Percentiles rank a stretch among this genome's conserved stretches.
phyloP scores from a whole-genome alignment of 192 early-diverging fungal genomes.

The Gonapodya prolifera region DNA sequence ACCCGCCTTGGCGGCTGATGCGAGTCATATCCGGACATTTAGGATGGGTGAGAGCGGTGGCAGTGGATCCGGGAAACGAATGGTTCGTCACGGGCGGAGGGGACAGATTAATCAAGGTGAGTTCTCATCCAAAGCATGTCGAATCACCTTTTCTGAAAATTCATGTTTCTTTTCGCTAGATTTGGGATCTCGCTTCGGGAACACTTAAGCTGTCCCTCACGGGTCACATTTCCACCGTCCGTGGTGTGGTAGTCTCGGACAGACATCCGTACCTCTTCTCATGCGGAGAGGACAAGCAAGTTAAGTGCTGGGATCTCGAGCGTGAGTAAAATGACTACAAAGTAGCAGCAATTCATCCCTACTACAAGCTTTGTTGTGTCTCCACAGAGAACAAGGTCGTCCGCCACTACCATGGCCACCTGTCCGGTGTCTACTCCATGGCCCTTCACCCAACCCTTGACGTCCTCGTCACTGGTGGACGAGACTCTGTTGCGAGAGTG shows the following conservation, averaged over 20 bases:
- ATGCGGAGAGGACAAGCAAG: conserved; percentile 94
- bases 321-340: too few relatives aligned
- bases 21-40: conserved; percentile 90
- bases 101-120: conserved; percentile 91
- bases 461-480: conserved; percentile 82
- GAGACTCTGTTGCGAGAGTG: conserved; percentile 87
- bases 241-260: conserved; percentile 83
- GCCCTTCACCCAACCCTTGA: conserved; percentile 90
- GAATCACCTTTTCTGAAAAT: conserved; percentile 24
- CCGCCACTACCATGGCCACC: conserved; percentile 95
- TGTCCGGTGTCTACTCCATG: conserved; percentile 85
- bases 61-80: conserved; percentile 88
- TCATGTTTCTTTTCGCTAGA: conserved; percentile 78
- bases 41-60: conserved; percentile 88
- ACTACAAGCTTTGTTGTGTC: too few relatives aligned
- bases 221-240: conserved; percentile 90
- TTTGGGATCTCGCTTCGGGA: conserved; percentile 98
- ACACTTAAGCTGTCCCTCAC: conserved; percentile 89
- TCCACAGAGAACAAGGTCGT: conserved; percentile 98
- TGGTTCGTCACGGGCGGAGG: conserved; percentile 99
- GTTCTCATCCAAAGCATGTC: conserved; percentile 25
- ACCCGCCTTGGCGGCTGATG: conserved; percentile 98
- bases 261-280: conserved; percentile 98
- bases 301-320: conserved; percentile 99
- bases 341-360: too few relatives aligned